These are phyloP conservation scores for Nemania serpens DNA, from an alignment of 2,329 filamentous ascomycete species.

Conservation along the genomic window DNA sequence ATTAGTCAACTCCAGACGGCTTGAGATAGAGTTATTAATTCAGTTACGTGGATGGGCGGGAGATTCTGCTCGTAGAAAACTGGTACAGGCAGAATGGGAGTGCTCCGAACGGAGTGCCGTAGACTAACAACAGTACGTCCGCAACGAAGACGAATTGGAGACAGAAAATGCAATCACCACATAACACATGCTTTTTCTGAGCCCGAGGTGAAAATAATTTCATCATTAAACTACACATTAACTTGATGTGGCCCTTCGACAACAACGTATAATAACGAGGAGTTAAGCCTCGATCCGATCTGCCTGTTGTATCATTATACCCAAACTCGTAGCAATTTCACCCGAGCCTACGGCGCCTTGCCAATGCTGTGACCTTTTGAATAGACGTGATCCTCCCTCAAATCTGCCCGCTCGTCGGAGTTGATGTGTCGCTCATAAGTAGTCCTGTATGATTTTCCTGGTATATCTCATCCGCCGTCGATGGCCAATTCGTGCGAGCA, in stretches of 20 bases:
- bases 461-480: too few relatives aligned
- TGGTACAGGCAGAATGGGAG: too few relatives aligned
- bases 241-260: not conserved
- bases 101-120: not conserved
- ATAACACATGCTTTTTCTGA: not conserved
- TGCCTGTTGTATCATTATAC: not conserved
- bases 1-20: too few relatives aligned
- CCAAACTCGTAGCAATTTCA: not conserved
- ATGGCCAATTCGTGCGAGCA: too few relatives aligned
- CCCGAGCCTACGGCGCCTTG: not conserved
- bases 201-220: not conserved
- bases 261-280: not conserved
- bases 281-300: not conserved
- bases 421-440: not conserved
- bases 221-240: slow-evolving; percentile 1
- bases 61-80: too few relatives aligned
- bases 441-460: too few relatives aligned
- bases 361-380: not conserved
- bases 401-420: not conserved
- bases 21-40: too few relatives aligned
- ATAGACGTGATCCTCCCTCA: not conserved
- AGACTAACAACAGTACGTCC: not conserved
- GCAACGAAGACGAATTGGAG: not conserved
- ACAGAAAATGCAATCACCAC: not conserved
- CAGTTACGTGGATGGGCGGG: too few relatives aligned